Percentiles rank a stretch among this genome's conserved stretches.
Evolutionary conservation across 2,329 filamentous ascomycete genomes (phyloP).

Genomic region (Tympanopsis confertula): DNA sequence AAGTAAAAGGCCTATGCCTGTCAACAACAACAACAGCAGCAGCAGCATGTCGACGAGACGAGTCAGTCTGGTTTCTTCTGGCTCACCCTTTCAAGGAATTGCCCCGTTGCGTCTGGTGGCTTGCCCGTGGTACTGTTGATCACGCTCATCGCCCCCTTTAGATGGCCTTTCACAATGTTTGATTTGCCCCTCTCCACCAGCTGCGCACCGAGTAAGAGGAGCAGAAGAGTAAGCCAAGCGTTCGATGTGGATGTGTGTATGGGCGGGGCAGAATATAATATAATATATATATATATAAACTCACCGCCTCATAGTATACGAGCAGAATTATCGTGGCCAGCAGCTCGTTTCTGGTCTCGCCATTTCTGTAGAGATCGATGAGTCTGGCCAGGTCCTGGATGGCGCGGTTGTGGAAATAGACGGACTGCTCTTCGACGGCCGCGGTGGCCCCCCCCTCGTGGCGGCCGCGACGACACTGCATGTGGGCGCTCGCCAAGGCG

Average conservation of each 20-base stretch:
- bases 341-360: slow-evolving; percentile 39
- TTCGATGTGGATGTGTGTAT: no score
- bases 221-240: not conserved
- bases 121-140: slow-evolving; percentile 39
- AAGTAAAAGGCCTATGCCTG: slow-evolving; percentile 44
- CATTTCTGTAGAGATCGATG: slow-evolving; percentile 37
- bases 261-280: not conserved
- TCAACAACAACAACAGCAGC: slow-evolving; percentile 12
- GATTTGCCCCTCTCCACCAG: slow-evolving; percentile 47
- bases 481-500: slow-evolving; percentile 71
- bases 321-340: slow-evolving; percentile 49
- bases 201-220: slow-evolving; percentile 23
- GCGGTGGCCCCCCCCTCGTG: slow-evolving; percentile 12
- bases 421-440: slow-evolving; percentile 32
- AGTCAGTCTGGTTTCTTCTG: slow-evolving; percentile 2
- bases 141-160: slow-evolving; percentile 45
- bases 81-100: slow-evolving; percentile 46
- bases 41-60: not conserved
- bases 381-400: slow-evolving; percentile 43
- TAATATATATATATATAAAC: slow-evolving; percentile 10
- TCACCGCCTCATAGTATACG: slow-evolving; percentile 52
- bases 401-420: slow-evolving; percentile 47
- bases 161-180: slow-evolving; percentile 47
- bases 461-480: slow-evolving; percentile 52
- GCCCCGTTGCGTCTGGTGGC: slow-evolving; percentile 34